Base-by-base conservation (phyloP, 1,284 basidiomycete genomes). In the Tetrapyrgos nigripes region DNA sequence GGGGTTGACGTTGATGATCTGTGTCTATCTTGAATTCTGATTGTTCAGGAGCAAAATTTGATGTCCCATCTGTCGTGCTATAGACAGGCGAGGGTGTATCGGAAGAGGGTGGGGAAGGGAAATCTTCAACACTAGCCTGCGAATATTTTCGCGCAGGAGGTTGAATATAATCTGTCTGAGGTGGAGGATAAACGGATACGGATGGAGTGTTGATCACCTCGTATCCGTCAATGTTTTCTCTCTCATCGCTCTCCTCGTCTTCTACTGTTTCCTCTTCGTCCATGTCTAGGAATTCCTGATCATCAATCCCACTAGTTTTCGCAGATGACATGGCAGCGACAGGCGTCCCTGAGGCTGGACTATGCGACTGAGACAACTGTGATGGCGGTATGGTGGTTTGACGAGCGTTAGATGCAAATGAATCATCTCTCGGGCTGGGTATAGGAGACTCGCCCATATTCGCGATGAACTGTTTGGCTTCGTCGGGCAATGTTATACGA, bases 401-500 rank as follows among this genome's bases (percentile, higher is more conserved):
- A 33, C 13, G 28, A 21, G 31, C 13, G 21, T 51, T 37, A 44
- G 31, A 54, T 17, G 66, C 66, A 62, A 79, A 80, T 5, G 64
- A 64, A 53, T 80, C 75, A 13, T 74, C 68, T 52, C 73, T 70
- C 3, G 87, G 84, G 65, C 83, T 88, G n/a, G 82, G 73, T 6
- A 76, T 66, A 5, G 88, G 86, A 6, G 85, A 86, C 50, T 91
- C 88, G 24, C 72, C 72, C 81, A 90, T 86, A 62, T 81, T 84
- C 35, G 84, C 79, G 57, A 91, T 88, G 66, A 89, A 92, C 46
- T 82, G 83, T 62, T 78, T 84, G 17, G 88, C 86, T 70, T 92
- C 91, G 58, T 91, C 89, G 1, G 91, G 88, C 31, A 91, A 77
- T 33, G 86, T 85, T 52, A 88, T 83, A 31, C 83, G 81, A 13